Evolutionary conservation across 2,329 filamentous ascomycete genomes (phyloP), one percentile per base, ranked within the genome.

Genomic region (Xylariaceae sp.): DNA sequence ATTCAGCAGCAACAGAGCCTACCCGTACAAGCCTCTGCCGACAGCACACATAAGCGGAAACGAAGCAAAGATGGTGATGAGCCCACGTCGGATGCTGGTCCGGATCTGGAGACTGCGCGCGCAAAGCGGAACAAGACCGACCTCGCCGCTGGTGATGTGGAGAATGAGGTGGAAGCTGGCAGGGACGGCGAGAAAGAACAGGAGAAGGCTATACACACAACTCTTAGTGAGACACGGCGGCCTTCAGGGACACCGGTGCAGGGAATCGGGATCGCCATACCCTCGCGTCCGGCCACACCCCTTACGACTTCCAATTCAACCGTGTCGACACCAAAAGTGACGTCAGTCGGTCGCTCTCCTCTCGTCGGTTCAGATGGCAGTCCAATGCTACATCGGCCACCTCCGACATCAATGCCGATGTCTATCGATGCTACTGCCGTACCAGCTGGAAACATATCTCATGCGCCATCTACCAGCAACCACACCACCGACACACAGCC

Each of bases 231-330:
- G 47, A 65, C 68, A 12, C 74, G 79, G 29, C 74, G 76, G 47
- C 72, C 75, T 1, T 83, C 80, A 1, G 72, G 73, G 8, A 80
- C 79, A 4, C 80, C 79, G 0, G 73, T 73, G 0, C 75, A 80
- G 35, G 81, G 79, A 56, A 72, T 83, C 48, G 82, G 85, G 69
- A 76, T 86, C 39, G 76, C 81, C 62, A 85, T 86, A 46, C 81
- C 83, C 9, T 85, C 83, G 1, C 74, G 83, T 39, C 83, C 83
- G 2, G 82, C 83, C 2, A 86, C 83, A 3, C 83, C 83, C 5
- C 71, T 67, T 31, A 72, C 74, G 7, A 67, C 71, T 35, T 68
- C 73, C 46, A 72, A 74, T 50, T 73, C 75, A 4, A 71, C 74
- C 5, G 70, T 70, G 4, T 76, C 74, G 6, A 77, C 74, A 1